These are phyloP conservation scores for Inonotus obliquus DNA, from an alignment of 1,284 basidiomycete species.

Conservation along the genomic window DNA sequence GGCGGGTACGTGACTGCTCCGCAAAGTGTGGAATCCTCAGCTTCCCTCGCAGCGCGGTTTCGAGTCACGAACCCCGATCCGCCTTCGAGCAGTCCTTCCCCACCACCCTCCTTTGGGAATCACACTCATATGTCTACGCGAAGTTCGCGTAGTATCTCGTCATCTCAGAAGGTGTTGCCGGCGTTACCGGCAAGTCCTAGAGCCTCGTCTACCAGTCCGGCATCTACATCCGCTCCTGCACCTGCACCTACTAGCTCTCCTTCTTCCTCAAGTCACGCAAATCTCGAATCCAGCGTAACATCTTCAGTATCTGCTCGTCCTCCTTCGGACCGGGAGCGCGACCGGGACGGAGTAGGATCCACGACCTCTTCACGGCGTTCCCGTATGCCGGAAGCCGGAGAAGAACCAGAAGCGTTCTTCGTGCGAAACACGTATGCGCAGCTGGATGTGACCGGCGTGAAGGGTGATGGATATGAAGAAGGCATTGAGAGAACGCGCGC, in stretches of 20 bases:
- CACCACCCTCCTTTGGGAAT: slow-evolving; percentile 2
- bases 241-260: background rate
- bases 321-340: slow-evolving; percentile 1
- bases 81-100: slow-evolving; percentile 4
- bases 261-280: slow-evolving; percentile 25
- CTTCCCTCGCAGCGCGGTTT: background rate
- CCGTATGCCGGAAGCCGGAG: slow-evolving; percentile 55
- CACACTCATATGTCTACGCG: slow-evolving; percentile 20
- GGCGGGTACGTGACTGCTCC: slow-evolving; percentile 14
- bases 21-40: slow-evolving; percentile 11
- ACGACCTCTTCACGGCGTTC: slow-evolving; percentile 32
- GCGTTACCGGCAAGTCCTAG: slow-evolving; percentile 28
- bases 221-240: background rate
- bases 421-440: slow-evolving; percentile 87
- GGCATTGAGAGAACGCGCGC: slow-evolving; percentile 91
- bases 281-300: slow-evolving; percentile 29
- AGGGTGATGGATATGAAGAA: slow-evolving; percentile 88
- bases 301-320: slow-evolving; percentile 25
- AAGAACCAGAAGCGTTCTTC: slow-evolving; percentile 83
- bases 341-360: slow-evolving; percentile 20
- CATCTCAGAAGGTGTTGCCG: slow-evolving; percentile 35
- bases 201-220: background rate
- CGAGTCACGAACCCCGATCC: slow-evolving; percentile 4
- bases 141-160: slow-evolving; percentile 19
- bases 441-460: slow-evolving; percentile 79